Conservation (phyloP, 108 stramenopile genomes). For the Skeletonema costatum region DNA sequence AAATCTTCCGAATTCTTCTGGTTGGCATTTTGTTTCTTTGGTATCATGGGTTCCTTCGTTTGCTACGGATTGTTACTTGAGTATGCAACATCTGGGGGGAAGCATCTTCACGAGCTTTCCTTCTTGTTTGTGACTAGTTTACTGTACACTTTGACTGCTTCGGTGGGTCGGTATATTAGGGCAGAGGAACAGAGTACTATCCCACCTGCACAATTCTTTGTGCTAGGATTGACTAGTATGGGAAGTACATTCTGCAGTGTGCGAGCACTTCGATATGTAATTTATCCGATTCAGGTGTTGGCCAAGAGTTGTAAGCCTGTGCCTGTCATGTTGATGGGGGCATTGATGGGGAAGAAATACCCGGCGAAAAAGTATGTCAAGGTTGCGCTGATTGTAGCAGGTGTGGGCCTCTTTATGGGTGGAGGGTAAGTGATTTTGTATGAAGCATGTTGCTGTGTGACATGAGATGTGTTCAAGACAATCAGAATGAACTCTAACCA, state of each 20-base stretch:
- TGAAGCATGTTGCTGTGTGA: no score
- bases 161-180: conserved; percentile 82
- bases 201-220: conserved; percentile 88
- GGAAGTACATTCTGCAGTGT: conserved; percentile 96
- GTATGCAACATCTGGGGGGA: conserved; percentile 92
- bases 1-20: conserved; percentile 63
- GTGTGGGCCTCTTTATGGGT: conserved; percentile 98
- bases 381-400: conserved; percentile 89
- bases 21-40: conserved; percentile 88
- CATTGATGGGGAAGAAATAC: conserved; percentile 94
- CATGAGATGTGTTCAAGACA: no score
- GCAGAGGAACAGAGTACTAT: conserved; percentile 94
- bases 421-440: conserved; percentile 55
- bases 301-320: conserved; percentile 99
- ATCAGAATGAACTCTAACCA: no score
- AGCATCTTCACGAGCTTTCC: conserved; percentile 92
- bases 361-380: conserved; percentile 93
- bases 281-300: conserved; percentile 97
- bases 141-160: conserved; percentile 90
- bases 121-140: conserved; percentile 95
- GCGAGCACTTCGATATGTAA: conserved; percentile 90
- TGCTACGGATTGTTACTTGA: conserved; percentile 93
- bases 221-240: conserved; percentile 94
- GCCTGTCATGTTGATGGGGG: conserved; percentile 98
- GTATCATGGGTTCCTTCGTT: conserved; percentile 91